These are phyloP conservation scores for Aspergillus sparsus DNA, from an alignment of 495 filamentous ascomycete genomes.

Conservation along the genomic window DNA sequence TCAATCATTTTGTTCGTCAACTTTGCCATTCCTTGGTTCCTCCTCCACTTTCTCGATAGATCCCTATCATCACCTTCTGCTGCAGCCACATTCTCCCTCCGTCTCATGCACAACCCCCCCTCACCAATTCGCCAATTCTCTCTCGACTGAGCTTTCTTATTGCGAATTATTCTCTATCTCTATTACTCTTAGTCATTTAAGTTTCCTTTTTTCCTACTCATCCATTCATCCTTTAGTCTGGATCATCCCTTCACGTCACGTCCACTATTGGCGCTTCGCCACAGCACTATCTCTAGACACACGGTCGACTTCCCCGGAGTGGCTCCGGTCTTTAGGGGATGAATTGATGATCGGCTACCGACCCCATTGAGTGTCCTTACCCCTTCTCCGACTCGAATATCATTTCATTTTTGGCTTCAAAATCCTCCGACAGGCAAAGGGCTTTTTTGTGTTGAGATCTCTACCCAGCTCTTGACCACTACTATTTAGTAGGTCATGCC, in stretches of 20 bases:
- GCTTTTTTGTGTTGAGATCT: not conserved
- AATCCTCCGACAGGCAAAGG: not conserved
- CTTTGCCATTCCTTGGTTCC: conserved; percentile 22
- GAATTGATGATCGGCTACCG: conserved; percentile 12
- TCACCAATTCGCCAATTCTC: conserved; percentile 18
- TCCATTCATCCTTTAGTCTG: not conserved
- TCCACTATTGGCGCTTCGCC: conserved; percentile 19
- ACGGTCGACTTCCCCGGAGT: conserved; percentile 4
- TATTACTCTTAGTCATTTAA: not conserved
- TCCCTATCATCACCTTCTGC: conserved; percentile 19
- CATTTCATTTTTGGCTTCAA: not conserved
- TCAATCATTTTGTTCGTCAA: not conserved
- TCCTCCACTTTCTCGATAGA: conserved; percentile 12
- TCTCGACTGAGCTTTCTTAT: conserved; percentile 6
- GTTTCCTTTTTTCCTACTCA: conserved; percentile 9
- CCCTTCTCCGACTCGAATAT: not conserved
- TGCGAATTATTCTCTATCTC: not conserved
- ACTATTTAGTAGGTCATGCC: conserved; percentile 11
- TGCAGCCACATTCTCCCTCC: conserved; percentile 29
- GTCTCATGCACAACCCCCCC: conserved; percentile 17
- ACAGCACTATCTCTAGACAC: not conserved
- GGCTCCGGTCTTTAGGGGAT: conserved; percentile 13
- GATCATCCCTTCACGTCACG: conserved; percentile 20
- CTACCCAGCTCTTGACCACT: not conserved
- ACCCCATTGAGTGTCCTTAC: not conserved